Conservation (phyloP, 805 yeast genomes). For the Crinitomyces ghanaensis region DNA sequence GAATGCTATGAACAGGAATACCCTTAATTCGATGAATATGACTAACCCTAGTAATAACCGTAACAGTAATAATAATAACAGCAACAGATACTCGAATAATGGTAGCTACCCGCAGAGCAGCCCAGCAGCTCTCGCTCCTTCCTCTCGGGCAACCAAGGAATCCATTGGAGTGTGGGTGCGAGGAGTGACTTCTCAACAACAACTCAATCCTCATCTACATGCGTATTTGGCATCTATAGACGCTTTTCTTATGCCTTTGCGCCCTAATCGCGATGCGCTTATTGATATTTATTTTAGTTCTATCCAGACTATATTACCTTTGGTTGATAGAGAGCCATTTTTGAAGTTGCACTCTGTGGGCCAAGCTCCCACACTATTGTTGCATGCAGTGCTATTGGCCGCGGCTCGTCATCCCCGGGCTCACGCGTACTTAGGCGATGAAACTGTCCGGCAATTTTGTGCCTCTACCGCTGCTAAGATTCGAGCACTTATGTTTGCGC, state of each 20-base stretch:
- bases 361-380: slow-evolving; percentile 30
- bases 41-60: no score
- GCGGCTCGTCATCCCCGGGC: slow-evolving; percentile 33
- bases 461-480: slow-evolving; percentile 25
- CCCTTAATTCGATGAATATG: no score
- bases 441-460: slow-evolving; percentile 25
- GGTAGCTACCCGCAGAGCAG: no score
- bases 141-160: slow-evolving; percentile 12
- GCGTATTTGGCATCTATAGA: slow-evolving; percentile 27
- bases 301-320: slow-evolving; percentile 32
- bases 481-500: slow-evolving; percentile 29
- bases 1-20: no score
- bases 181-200: slow-evolving; percentile 20
- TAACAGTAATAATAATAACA: no score
- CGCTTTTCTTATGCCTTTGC: slow-evolving; percentile 30
- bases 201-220: slow-evolving; percentile 22
- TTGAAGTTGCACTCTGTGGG: slow-evolving; percentile 27
- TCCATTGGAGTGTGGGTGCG: slow-evolving; percentile 27
- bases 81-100: no score
- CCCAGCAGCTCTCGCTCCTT: slow-evolving; percentile 1
- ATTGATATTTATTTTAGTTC: slow-evolving; percentile 31
- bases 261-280: slow-evolving; percentile 25
- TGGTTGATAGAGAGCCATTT: slow-evolving; percentile 32
- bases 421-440: slow-evolving; percentile 19
- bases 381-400: slow-evolving; percentile 33